Conservation (phyloP, 805 yeast species). For the Lachancea thermotolerans region DNA sequence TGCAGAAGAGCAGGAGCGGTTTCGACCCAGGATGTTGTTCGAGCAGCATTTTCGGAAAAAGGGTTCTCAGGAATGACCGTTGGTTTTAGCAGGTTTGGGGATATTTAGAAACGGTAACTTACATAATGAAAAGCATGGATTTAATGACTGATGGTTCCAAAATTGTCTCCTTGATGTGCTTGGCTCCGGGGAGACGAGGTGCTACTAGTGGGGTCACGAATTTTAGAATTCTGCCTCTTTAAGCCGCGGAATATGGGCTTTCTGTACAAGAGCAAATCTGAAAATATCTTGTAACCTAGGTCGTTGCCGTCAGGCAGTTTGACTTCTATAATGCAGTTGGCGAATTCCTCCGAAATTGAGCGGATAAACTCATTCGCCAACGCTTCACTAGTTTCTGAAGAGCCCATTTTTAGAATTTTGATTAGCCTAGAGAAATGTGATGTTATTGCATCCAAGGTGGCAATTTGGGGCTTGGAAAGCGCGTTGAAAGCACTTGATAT, state of each 20-base stretch:
- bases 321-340: constrained; percentile 46
- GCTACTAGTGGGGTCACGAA: no score
- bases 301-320: constrained; percentile 48
- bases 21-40: constrained; percentile 29
- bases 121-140: not conserved
- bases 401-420: constrained; percentile 42
- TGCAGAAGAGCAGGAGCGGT: constrained; percentile 17
- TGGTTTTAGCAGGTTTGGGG: not conserved
- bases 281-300: constrained; percentile 50
- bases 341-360: constrained; percentile 60
- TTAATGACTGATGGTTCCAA: no score
- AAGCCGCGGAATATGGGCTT: constrained; percentile 61
- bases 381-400: constrained; percentile 27
- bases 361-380: constrained; percentile 34
- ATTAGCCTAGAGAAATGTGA: constrained; percentile 67
- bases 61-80: not conserved
- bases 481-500: constrained; percentile 60
- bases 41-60: constrained; percentile 11
- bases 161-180: no score
- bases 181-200: not conserved
- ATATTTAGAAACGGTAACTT: not conserved
- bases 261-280: constrained; percentile 55
- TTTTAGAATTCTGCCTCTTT: constrained; percentile 29
- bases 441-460: constrained; percentile 73
- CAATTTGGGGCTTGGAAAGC: constrained; percentile 63